phyloP scores from a whole-genome alignment of 192 early-diverging fungal species.

The Umbelopsis isabellina region DNA sequence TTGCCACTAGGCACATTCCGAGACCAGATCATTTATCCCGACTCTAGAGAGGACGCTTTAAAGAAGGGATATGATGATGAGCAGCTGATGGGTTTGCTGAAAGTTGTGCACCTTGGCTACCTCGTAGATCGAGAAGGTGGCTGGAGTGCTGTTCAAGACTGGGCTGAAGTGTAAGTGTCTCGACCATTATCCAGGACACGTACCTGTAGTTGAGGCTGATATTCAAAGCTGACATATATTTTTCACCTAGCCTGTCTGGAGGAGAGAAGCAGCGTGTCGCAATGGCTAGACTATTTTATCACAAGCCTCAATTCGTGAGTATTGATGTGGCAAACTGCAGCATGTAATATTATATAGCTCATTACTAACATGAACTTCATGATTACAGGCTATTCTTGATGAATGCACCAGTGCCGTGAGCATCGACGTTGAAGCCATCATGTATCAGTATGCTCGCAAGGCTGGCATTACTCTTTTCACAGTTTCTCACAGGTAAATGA shows the following conservation, averaged over 20 bases:
- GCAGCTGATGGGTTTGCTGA: slow-evolving; percentile 67
- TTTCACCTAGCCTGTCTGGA: slow-evolving; percentile 60
- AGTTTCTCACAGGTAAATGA: slow-evolving; percentile 54
- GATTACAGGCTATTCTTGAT: slow-evolving; percentile 62
- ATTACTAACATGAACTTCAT: background rate
- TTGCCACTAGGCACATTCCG: slow-evolving; percentile 77
- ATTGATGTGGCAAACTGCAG: too few species aligned
- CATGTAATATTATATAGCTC: background rate
- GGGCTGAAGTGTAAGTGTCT: slow-evolving; percentile 68
- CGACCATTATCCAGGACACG: background rate
- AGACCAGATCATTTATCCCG: slow-evolving; percentile 86
- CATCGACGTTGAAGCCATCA: slow-evolving; percentile 79
- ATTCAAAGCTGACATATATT: background rate
- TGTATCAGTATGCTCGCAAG: slow-evolving; percentile 64
- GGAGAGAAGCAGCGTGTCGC: slow-evolving; percentile 81
- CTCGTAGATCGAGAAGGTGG: slow-evolving; percentile 76
- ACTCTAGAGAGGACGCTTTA: slow-evolving; percentile 68
- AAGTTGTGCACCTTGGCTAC: slow-evolving; percentile 69
- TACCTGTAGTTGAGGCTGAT: background rate
- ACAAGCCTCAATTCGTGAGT: slow-evolving; percentile 76
- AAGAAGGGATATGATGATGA: slow-evolving; percentile 63
- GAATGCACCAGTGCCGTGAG: slow-evolving; percentile 84
- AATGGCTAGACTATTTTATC: slow-evolving; percentile 88
- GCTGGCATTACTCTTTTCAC: slow-evolving; percentile 67
- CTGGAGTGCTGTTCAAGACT: slow-evolving; percentile 72